Evolutionary conservation across 805 yeast genomes (phyloP).

Genomic region (Lipomyces starkeyi): DNA sequence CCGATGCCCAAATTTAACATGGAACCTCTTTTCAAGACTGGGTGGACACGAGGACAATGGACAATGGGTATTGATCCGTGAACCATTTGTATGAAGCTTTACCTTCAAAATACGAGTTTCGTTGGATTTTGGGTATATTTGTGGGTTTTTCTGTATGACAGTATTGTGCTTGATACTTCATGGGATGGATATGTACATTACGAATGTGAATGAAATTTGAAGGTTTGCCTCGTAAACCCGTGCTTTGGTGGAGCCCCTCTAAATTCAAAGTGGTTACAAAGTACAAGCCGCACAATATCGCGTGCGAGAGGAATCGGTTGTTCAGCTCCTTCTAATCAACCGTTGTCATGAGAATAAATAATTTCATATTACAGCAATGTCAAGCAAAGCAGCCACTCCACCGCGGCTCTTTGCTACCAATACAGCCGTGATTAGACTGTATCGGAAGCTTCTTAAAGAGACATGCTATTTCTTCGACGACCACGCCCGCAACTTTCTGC

Average conservation of each 20-base stretch:
- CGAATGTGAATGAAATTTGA: not conserved
- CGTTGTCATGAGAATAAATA: not conserved
- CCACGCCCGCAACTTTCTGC: slow-evolving; percentile 8
- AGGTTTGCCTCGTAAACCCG: no score
- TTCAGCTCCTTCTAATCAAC: no score
- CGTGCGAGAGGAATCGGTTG: no score
- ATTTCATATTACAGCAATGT: not conserved
- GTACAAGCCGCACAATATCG: no score
- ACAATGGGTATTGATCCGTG: not conserved
- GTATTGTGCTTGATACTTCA: not conserved
- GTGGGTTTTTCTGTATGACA: not conserved
- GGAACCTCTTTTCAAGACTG: slow-evolving; percentile 32
- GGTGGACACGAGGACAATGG: slow-evolving; percentile 24
- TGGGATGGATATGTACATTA: not conserved
- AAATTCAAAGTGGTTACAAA: no score
- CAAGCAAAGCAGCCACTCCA: not conserved
- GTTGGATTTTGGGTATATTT: not conserved
- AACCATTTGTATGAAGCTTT: not conserved
- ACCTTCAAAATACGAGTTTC: not conserved
- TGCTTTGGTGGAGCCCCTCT: no score
- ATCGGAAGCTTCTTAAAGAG: slow-evolving; percentile 6
- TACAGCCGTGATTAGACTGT: not conserved
- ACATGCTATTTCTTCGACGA: slow-evolving; percentile 18
- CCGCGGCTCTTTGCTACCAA: not conserved
- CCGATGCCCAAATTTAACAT: slow-evolving; percentile 66